Evolutionary conservation across 2,329 filamentous ascomycete genomes (phyloP).

Genomic region (Talaromyces piceae): DNA sequence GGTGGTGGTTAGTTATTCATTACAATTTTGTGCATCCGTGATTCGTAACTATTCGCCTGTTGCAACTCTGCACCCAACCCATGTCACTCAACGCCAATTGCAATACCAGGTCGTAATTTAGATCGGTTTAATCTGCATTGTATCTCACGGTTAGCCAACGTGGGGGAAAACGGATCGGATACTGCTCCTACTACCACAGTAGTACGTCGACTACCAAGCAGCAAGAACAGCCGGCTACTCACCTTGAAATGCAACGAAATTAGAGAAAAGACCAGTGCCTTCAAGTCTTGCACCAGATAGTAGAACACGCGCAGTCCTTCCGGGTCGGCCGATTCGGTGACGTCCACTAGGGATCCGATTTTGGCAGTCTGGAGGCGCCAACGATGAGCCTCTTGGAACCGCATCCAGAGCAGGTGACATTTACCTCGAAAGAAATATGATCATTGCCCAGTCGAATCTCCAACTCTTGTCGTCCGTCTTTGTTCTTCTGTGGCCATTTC

Average conservation of each 20-base stretch:
- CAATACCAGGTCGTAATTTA: slow-evolving; percentile 23
- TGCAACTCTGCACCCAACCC: not conserved
- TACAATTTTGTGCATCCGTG: not conserved
- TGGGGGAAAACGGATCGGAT: not conserved
- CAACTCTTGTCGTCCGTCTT: slow-evolving; percentile 92
- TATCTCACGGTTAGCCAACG: slow-evolving; percentile 4
- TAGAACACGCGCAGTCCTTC: slow-evolving; percentile 97
- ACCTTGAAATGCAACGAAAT: slow-evolving; percentile 97
- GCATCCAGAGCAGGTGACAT: not conserved
- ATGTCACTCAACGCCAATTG: not conserved
- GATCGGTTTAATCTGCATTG: slow-evolving; percentile 45
- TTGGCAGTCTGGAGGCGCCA: slow-evolving; percentile 69
- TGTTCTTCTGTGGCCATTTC: slow-evolving; percentile 99
- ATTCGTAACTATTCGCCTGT: not conserved
- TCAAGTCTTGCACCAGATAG: slow-evolving; percentile 95
- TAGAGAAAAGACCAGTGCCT: slow-evolving; percentile 91
- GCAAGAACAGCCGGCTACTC: slow-evolving; percentile 13
- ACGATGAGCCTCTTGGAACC: not conserved
- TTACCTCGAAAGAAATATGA: slow-evolving; percentile 94
- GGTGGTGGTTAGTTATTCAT: not conserved
- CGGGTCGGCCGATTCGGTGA: slow-evolving; percentile 90
- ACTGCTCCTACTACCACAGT: slow-evolving; percentile 1
- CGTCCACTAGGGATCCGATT: slow-evolving; percentile 93
- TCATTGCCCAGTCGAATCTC: slow-evolving; percentile 91
- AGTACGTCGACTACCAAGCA: too few species aligned